Evolutionary conservation across 352 stramenopile genomes (phyloP).

Genomic region (Globisporangium cederbergense): DNA sequence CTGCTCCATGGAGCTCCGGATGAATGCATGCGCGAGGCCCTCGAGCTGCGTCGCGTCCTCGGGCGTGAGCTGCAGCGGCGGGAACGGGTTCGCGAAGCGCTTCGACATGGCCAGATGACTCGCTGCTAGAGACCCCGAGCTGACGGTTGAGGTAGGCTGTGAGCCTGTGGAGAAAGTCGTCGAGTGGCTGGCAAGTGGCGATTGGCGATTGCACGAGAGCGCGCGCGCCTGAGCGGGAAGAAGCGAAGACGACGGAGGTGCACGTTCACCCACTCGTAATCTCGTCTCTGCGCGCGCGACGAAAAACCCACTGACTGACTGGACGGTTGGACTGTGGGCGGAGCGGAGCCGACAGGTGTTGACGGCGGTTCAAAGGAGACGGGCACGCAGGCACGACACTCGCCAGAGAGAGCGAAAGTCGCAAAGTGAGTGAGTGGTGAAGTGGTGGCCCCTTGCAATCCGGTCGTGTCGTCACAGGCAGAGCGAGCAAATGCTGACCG

Average conservation of each 20-base stretch:
- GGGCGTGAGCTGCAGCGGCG: constrained; percentile 10
- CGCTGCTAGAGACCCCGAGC: too few species aligned
- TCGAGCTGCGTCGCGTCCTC: constrained; percentile 13
- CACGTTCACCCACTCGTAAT: neutral
- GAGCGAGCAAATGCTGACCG: neutral
- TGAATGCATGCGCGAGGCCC: constrained; percentile 9
- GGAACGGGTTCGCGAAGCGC: constrained; percentile 13
- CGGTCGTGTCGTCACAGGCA: too few species aligned
- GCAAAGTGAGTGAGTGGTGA: neutral
- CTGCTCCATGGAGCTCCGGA: constrained; percentile 10
- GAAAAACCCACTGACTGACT: neutral
- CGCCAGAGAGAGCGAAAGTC: neutral
- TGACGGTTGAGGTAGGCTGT: neutral
- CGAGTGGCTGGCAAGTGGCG: neutral
- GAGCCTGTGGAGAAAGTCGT: neutral
- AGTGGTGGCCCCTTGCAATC: neutral
- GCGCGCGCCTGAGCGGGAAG: too few species aligned
- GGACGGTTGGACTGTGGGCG: neutral
- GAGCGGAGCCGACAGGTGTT: neutral
- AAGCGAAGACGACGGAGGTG: neutral
- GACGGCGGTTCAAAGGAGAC: neutral
- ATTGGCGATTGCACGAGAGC: neutral
- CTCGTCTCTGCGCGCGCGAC: neutral
- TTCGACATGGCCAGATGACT: neutral
- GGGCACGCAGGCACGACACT: neutral